These are phyloP conservation scores for Picochlorum sp. DNA, from an alignment of 139 green algal species.

Conservation along the genomic window DNA sequence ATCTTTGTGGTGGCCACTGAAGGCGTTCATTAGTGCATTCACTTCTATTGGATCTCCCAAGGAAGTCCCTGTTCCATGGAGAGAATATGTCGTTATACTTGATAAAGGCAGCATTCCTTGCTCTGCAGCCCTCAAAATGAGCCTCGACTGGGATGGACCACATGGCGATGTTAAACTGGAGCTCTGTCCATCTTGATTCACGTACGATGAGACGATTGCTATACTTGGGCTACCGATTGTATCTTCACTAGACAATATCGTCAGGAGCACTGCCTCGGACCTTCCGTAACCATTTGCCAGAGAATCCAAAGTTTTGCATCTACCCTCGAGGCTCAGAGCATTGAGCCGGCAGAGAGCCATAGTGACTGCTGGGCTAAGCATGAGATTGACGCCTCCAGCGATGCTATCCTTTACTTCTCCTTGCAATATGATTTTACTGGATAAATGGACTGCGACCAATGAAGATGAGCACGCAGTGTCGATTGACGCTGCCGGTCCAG, in stretches of 20 bases:
- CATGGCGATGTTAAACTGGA: constrained; percentile 72
- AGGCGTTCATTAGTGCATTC: constrained; percentile 30
- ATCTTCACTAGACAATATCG: not conserved
- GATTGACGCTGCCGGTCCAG: constrained; percentile 37
- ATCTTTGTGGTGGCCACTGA: constrained; percentile 8
- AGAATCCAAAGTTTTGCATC: constrained; percentile 49
- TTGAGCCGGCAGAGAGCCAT: constrained; percentile 28
- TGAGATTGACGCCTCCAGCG: constrained; percentile 29
- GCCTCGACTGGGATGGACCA: constrained; percentile 53
- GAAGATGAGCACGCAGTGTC: constrained; percentile 56
- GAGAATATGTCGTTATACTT: constrained; percentile 15
- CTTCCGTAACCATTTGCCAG: constrained; percentile 54
- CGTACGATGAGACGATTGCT: constrained; percentile 32
- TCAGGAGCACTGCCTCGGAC: constrained; percentile 29
- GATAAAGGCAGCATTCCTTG: not conserved
- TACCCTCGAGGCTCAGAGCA: constrained; percentile 35
- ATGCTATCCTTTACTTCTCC: constrained; percentile 10
- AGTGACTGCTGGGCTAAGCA: constrained; percentile 22
- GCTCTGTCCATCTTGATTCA: constrained; percentile 85
- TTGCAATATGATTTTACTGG: constrained; percentile 10
- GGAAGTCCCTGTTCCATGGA: constrained; percentile 62
- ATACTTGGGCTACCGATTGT: constrained; percentile 15
- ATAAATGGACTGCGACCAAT: constrained; percentile 38
- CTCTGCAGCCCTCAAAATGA: constrained; percentile 41
- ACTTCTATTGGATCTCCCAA: constrained; percentile 81